Evolutionary conservation across 176 grass and related monocot genomes (phyloP), one percentile per base, ranked within the genome.

Genomic region (Phragmites australis): DNA sequence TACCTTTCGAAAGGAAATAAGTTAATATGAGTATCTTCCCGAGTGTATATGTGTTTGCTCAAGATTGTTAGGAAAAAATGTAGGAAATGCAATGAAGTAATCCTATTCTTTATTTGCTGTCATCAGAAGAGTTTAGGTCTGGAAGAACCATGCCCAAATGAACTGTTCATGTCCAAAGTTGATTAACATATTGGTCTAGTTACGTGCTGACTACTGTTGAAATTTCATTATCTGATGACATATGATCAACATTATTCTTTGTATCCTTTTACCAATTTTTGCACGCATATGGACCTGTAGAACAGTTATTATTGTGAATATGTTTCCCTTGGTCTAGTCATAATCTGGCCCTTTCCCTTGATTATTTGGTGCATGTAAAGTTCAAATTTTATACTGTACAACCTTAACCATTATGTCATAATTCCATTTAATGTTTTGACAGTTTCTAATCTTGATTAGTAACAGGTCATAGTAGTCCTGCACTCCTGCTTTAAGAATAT

Each of bases 1-100:
- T 86, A 16, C 31, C 25, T 79, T 55, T 41, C 42, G 21, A 11
- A 61, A n/a, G 67, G 42, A 81, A 83, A 72, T 41, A 81, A 83
- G 49, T 22, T 41, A 65, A n/a, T 71, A 9, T 45, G 66, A 75
- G n/a, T 46, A 50, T 82, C 45, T 42, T 60, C 62, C 23, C 44
- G 29, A 58, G 59, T 84, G n/a, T 31, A 30, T 50, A 6, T 32
- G 34, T 10, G 2, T 44, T 71, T 85, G 34, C 10, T 37, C 34
- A 62, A 68, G n/a, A 63, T 64, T 84, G 22, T 65, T 66, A 42
- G 46, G 30, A 51, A 70, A 41, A n/a, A 18, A 54, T 85, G 48
- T 65, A 65, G 37, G 45, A 81, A 81, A 6, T 56, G n/a, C 13
- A 34, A 65, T 31, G 8, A 81, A 56, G 27, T 65, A 64, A 42